Percentiles rank a stretch among this genome's conserved stretches.
Conservation (phyloP, 2,329 filamentous ascomycete genomes). For the Rutstroemia sp. region DNA sequence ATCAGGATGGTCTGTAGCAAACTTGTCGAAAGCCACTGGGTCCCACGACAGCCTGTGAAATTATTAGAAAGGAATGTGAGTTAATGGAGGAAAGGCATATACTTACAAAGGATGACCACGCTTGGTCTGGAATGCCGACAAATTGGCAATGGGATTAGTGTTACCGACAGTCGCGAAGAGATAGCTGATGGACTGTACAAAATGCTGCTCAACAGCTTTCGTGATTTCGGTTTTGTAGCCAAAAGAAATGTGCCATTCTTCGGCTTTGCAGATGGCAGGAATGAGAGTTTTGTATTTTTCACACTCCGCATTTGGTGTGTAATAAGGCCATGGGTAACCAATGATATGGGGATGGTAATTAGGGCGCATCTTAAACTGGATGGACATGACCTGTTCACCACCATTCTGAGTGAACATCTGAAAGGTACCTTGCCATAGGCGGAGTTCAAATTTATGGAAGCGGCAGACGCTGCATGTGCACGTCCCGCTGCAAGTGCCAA, state of each 20-base stretch:
- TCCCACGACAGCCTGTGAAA: neutral
- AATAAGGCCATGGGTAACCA: neutral
- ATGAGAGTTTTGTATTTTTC: neutral
- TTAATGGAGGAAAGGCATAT: neutral
- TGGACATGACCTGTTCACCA: neutral
- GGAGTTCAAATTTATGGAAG: neutral
- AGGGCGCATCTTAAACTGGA: neutral
- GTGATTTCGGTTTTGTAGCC: neutral
- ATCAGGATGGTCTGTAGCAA: neutral
- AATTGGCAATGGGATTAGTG: neutral
- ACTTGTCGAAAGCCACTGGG: neutral
- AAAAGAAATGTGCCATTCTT: neutral
- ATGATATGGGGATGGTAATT: neutral
- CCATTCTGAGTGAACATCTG: neutral
- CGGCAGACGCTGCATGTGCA: neutral
- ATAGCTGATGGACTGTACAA: neutral
- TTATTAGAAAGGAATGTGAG: neutral
- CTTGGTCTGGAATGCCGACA: neutral
- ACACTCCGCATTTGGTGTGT: neutral
- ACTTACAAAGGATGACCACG: neutral
- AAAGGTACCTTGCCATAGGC: neutral
- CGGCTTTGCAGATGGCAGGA: neutral
- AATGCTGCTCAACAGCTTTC: neutral
- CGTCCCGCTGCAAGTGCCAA: neutral
- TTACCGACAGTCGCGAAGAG: neutral